phyloP scores from a whole-genome alignment of 768 basidiomycete genomes.

The Boletus eberwhitei region DNA sequence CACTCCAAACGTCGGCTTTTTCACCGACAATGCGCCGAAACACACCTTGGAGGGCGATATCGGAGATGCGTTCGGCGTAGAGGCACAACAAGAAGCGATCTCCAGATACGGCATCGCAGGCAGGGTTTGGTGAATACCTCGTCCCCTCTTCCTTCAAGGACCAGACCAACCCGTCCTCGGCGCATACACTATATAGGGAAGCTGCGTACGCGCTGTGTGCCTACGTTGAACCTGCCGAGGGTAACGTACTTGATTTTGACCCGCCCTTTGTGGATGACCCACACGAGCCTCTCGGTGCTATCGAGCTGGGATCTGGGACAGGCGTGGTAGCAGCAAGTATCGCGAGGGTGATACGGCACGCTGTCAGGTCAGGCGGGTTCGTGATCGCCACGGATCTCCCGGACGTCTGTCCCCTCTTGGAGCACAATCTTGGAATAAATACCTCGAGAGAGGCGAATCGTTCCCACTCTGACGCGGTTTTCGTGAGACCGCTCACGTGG shows the following conservation, averaged over 20 bases:
- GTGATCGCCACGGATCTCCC: slow-evolving; percentile 71
- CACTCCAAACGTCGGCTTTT: slow-evolving; percentile 22
- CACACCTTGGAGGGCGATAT: neutral
- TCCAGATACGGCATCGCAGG: slow-evolving; percentile 78
- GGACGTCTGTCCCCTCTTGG: slow-evolving; percentile 59
- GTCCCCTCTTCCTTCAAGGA: slow-evolving; percentile 11
- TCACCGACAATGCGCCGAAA: neutral
- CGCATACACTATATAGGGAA: slow-evolving; percentile 50
- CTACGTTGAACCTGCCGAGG: slow-evolving; percentile 46
- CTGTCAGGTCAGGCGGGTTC: slow-evolving; percentile 13
- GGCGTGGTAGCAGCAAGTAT: slow-evolving; percentile 55
- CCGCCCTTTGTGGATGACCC: slow-evolving; percentile 42
- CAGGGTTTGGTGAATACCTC: slow-evolving; percentile 64
- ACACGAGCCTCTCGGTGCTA: slow-evolving; percentile 31
- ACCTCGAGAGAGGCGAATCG: slow-evolving; percentile 16
- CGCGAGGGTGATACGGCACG: slow-evolving; percentile 40
- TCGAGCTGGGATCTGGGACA: slow-evolving; percentile 82
- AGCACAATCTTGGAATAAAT: slow-evolving; percentile 33
- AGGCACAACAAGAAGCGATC: slow-evolving; percentile 58
- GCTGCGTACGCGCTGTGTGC: slow-evolving; percentile 58
- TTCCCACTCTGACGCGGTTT: neutral
- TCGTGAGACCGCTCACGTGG: slow-evolving; percentile 68
- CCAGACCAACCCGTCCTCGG: neutral
- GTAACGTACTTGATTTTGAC: slow-evolving; percentile 44
- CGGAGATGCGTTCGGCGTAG: slow-evolving; percentile 25